Base-by-base conservation (phyloP, 352 stramenopile species). In the Pilasporangium apinafurcum region DNA sequence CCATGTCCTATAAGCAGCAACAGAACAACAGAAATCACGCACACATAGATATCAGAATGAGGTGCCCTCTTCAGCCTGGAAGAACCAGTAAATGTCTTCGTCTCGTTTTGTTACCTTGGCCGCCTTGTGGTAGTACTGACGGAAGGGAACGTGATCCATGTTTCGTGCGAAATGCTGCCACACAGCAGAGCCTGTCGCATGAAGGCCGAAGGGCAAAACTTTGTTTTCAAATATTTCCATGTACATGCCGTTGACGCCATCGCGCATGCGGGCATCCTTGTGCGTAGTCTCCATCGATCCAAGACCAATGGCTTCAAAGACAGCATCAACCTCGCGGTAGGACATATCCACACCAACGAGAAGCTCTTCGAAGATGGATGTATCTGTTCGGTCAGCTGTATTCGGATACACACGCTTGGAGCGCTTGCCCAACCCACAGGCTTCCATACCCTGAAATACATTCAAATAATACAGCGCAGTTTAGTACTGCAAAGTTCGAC, bases 141-240 rank as follows among this genome's bases (percentile, higher is more conserved):
- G 63, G 22, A 53, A 72, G 29, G 68, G 67, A 8, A 63, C 52
- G 31, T 60, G 51, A 31, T 73, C 48, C n/a, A 66, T 57, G 4
- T 53, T 37, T 22, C 64, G 55, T n/a, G 55, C 54, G 1, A 79
- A 41, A 33, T 65, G 62, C 21, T 55, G 61, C 67, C 67, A 79
- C 33, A 56, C 67, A 2, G 67, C 64, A 10, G 55, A 33, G 0
- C 47, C 61, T 3, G 64, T 71, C 37, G 59, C 49, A 9, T 56
- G 36, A 5, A 75, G 16, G 14, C 65, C 56, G 51, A 76, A 76
- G 14, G 67, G 64, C 43, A 79, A 37, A 5, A 61, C 60, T 25
- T 79, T 75, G 22, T 73, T 64, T 26, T 56, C 63, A 42, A 75
- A 61, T 2, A 73, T 38, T 5, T 67, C 63, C 10, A 68, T 34